A percentile compares a stretch with the other conserved stretches of the same genome.
Evolutionary conservation across 2,329 filamentous ascomycete genomes (phyloP).

Genomic region (Pseudogymnoascus sp.): DNA sequence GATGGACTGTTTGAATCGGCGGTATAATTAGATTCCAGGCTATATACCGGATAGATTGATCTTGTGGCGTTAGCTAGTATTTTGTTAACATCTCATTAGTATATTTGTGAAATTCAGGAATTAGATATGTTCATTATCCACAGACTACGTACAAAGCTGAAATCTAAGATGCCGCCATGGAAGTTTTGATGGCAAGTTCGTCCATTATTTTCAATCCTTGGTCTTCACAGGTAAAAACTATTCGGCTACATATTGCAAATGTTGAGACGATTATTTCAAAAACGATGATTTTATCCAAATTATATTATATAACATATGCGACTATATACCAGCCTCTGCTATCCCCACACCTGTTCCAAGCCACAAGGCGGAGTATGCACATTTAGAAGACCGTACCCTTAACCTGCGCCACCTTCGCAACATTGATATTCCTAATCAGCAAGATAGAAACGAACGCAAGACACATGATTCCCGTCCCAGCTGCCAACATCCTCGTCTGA

Average conservation of each 20-base stretch:
- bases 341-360: neutral
- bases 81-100: neutral
- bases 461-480: conserved; percentile 38
- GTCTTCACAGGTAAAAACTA: neutral
- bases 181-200: neutral
- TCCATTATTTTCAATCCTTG: neutral
- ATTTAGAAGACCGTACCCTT: conserved; percentile 30
- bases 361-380: neutral
- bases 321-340: neutral
- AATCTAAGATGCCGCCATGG: neutral
- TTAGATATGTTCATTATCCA: neutral
- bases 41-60: neutral
- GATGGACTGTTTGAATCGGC: conserved; percentile 11
- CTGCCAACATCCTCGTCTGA: conserved; percentile 43
- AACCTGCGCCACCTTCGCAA: conserved; percentile 36
- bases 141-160: neutral
- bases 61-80: neutral
- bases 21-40: neutral
- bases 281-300: neutral
- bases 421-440: conserved; percentile 39
- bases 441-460: conserved; percentile 33
- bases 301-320: neutral
- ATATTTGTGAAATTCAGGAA: neutral
- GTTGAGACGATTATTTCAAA: neutral
- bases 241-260: neutral